Conservation (phyloP, 73 alveolate genomes). For the Symbiodinium pilosum region DNA sequence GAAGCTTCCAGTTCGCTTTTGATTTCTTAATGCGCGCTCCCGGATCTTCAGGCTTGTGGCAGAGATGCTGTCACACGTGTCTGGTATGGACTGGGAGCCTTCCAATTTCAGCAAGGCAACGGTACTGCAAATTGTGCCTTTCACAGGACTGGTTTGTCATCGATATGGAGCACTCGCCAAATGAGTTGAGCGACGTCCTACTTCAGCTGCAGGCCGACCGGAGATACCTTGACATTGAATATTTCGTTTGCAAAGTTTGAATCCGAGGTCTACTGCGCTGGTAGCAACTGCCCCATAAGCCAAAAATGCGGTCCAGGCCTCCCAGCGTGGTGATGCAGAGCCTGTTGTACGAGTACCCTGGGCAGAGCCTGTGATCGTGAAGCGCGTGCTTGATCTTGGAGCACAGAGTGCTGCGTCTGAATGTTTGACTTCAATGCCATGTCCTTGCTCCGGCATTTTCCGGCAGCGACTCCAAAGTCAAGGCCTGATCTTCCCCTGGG, state of each 20-base stretch:
- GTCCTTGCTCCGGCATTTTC: no score
- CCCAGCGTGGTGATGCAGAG: slow-evolving; percentile 61
- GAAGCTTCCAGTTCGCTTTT: no score
- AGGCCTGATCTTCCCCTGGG: slow-evolving; percentile 66
- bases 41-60: slow-evolving; percentile 83
- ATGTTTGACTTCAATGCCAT: background rate
- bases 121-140: no score
- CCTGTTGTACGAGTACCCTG: slow-evolving; percentile 93
- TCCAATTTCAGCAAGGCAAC: no score
- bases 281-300: no score
- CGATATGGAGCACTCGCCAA: slow-evolving; percentile 93
- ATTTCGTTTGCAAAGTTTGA: no score
- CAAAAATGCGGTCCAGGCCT: no score
- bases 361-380: slow-evolving; percentile 91
- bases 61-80: slow-evolving; percentile 80
- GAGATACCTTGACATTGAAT: no score
- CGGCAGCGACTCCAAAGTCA: no score
- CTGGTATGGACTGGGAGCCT: slow-evolving; percentile 60
- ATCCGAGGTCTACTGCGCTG: no score
- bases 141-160: slow-evolving; percentile 90
- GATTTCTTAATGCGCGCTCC: no score
- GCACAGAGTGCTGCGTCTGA: slow-evolving; percentile 1
- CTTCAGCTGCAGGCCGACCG: slow-evolving; percentile 64
- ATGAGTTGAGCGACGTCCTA: slow-evolving; percentile 54
- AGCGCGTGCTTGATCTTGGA: slow-evolving; percentile 85